Evolutionary conservation across 1,139 yeast species (phyloP), one percentile per base, ranked within the genome.

Genomic region (Taiozyma sp.): DNA sequence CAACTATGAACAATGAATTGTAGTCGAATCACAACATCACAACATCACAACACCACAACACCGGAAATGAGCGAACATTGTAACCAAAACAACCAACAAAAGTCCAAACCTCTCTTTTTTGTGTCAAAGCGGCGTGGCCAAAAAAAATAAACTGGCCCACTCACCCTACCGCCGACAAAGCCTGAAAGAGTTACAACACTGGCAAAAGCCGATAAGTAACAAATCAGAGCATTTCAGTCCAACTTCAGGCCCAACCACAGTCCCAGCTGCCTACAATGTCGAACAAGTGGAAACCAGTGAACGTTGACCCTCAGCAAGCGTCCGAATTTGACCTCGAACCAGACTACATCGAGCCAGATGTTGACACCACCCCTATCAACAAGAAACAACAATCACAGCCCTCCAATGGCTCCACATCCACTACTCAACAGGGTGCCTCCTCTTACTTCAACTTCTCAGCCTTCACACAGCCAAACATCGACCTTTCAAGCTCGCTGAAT

Each of bases 261-360:
- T 24, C 19, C 3, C 27, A 29, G 4, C 12, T 6, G 28, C 7
- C 10, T 24, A 29, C 36, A 39, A 58, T 60, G 62, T 52, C 64
- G 0, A 47, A 48, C 44, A 46, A 59, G 50, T 62, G 65, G 64
- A 58, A 62, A 52, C 63, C 65, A 4, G 63, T 61, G n/a, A 48
- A 47, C 30, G 59, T 63, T 12, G 53, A 59, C 46, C 67, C 66
- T 6, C 57, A 54, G 8, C 71, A 68, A 12, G 67, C 65, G 13
- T 69, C 67, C 32, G 72, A 69, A 47, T 62, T 69, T 28, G 64
- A 69, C 47, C 62, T 72, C 23, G 71, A 68, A 30, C 72, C 73
- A 1, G 75, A 70, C 54, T 62, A 64, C 27, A 59, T 62, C 14
- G 65, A 61, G 44, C 50, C 65, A 43, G 57, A 59, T 59, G 57